phyloP scores from a whole-genome alignment of 2,329 filamentous ascomycete genomes.

The Paecilomyces sp. region DNA sequence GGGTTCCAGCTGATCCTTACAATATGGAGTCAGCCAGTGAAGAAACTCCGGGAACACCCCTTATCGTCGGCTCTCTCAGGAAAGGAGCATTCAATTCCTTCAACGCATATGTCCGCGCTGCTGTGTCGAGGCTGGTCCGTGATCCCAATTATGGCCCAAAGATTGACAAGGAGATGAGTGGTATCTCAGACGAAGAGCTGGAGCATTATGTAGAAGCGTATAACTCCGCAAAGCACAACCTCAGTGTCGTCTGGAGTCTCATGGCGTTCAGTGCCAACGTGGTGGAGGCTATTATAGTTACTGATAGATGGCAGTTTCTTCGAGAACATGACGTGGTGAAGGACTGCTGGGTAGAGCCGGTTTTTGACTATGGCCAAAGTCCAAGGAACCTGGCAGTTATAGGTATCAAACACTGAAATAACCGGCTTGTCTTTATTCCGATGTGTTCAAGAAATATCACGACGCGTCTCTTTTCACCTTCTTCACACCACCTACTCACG shows the following conservation, averaged over 20 bases:
- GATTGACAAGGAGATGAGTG: conserved; percentile 59
- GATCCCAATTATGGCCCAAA: conserved; percentile 54
- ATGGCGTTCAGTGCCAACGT: conserved; percentile 94
- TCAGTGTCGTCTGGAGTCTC: conserved; percentile 83
- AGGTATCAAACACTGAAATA: conserved; percentile 63
- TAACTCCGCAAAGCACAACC: conserved; percentile 62
- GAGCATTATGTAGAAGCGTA: conserved; percentile 61
- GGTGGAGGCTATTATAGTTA: conserved; percentile 82
- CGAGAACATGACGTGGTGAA: conserved; percentile 68
- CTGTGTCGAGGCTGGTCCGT: conserved; percentile 64
- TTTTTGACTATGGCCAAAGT: conserved; percentile 81
- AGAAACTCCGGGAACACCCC: conserved; percentile 47
- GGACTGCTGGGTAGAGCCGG: conserved; percentile 82
- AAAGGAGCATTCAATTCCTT: conserved; percentile 76
- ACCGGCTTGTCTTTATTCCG: background rate
- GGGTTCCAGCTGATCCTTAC: conserved; percentile 21
- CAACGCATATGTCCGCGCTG: conserved; percentile 69
- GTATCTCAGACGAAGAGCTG: conserved; percentile 69
- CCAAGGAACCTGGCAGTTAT: conserved; percentile 91
- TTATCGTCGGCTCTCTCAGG: conserved; percentile 78
- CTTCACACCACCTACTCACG: background rate
- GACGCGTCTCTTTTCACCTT: background rate
- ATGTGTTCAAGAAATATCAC: background rate
- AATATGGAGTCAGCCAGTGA: background rate
- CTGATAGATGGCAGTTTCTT: conserved; percentile 83